Percentiles rank a stretch among this genome's conserved stretches.
Evolutionary conservation across 768 basidiomycete genomes (phyloP).

Genomic region (Podaxis sp.): DNA sequence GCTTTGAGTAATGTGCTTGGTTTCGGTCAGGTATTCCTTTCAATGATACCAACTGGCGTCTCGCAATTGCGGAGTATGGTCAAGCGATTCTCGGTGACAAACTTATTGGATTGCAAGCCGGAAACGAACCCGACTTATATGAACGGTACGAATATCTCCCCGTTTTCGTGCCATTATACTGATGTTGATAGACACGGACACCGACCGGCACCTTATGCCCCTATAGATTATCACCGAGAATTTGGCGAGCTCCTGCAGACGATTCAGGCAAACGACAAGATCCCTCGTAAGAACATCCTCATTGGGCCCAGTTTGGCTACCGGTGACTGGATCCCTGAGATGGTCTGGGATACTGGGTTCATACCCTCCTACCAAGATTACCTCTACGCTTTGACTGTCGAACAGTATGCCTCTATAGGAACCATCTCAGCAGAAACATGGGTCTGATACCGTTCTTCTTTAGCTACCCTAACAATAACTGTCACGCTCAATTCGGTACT

Average conservation of each 20-base stretch:
- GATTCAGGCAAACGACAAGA: slow-evolving; percentile 32
- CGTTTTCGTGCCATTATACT: slow-evolving; percentile 12
- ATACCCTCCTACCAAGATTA: slow-evolving; percentile 40
- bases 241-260: slow-evolving; percentile 42
- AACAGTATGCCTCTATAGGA: slow-evolving; percentile 43
- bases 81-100: slow-evolving; percentile 63
- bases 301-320: slow-evolving; percentile 66
- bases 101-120: slow-evolving; percentile 68
- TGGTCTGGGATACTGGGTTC: slow-evolving; percentile 52
- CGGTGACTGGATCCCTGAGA: slow-evolving; percentile 47
- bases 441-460: background rate
- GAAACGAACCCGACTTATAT: slow-evolving; percentile 82
- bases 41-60: slow-evolving; percentile 59
- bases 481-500: slow-evolving; percentile 46
- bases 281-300: slow-evolving; percentile 40
- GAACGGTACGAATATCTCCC: slow-evolving; percentile 25
- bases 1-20: background rate
- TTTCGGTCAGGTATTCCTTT: slow-evolving; percentile 49
- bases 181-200: slow-evolving; percentile 18
- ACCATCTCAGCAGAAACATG: background rate
- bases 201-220: slow-evolving; percentile 24
- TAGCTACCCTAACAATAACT: slow-evolving; percentile 55
- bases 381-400: slow-evolving; percentile 49
- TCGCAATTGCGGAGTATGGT: slow-evolving; percentile 56
- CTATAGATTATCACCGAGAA: slow-evolving; percentile 46